phyloP scores from a whole-genome alignment of 768 basidiomycete genomes.

The Termitomyces sp. region DNA sequence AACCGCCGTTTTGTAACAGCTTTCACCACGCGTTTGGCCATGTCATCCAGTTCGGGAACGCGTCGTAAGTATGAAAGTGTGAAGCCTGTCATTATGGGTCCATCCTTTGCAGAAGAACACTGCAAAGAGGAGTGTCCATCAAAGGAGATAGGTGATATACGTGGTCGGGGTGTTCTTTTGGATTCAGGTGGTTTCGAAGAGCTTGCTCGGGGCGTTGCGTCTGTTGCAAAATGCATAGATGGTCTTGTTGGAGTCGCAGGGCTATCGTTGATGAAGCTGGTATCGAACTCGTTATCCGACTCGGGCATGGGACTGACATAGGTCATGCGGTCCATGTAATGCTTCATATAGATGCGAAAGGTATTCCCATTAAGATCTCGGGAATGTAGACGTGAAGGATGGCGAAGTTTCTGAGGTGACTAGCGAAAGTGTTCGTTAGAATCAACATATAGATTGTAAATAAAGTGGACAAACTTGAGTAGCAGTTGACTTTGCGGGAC shows the following conservation, averaged over 20 bases:
- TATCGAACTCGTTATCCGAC: constrained; percentile 10
- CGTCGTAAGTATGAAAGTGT: constrained; percentile 74
- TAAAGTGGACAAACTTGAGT: constrained; percentile 1
- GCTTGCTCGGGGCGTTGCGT: constrained; percentile 23
- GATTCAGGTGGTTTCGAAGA: not conserved
- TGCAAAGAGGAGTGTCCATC: not conserved
- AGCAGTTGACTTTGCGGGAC: constrained; percentile 22
- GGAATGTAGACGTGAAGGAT: constrained; percentile 66
- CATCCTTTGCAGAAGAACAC: not conserved
- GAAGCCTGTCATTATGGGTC: constrained; percentile 41
- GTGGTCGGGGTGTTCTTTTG: constrained; percentile 24
- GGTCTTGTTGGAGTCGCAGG: constrained; percentile 10
- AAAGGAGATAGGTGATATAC: constrained; percentile 9
- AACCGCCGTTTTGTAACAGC: constrained; percentile 55
- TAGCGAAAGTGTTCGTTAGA: constrained; percentile 5
- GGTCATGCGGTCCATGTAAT: constrained; percentile 68
- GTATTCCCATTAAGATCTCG: constrained; percentile 68
- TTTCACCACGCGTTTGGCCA: constrained; percentile 63
- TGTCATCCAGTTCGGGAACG: constrained; percentile 64
- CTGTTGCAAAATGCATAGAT: not conserved
- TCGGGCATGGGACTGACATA: constrained; percentile 3
- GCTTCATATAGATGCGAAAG: constrained; percentile 73
- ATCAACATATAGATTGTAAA: not conserved
- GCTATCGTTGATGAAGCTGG: not conserved
- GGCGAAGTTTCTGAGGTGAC: constrained; percentile 54